Conservation (phyloP, 2,329 filamentous ascomycete species). For the Scedosporium aurantiacum region DNA sequence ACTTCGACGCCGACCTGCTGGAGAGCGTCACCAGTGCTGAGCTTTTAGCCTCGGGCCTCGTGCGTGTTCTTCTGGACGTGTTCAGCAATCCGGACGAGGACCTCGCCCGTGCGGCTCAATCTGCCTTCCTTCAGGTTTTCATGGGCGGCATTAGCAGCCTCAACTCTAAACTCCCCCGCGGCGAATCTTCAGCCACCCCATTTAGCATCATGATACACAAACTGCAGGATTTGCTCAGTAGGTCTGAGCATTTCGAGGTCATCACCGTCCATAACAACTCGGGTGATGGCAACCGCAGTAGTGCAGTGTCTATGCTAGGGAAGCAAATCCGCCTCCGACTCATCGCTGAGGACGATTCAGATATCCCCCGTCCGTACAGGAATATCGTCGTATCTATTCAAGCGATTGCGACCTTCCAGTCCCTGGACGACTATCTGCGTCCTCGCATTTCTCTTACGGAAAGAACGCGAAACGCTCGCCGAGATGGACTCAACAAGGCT, state of each 20-base stretch:
- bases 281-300: slow-evolving; percentile 80
- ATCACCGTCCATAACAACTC: slow-evolving; percentile 89
- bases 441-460: slow-evolving; percentile 58
- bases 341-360: slow-evolving; percentile 78
- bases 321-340: slow-evolving; percentile 89
- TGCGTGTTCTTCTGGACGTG: slow-evolving; percentile 70
- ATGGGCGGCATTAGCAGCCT: slow-evolving; percentile 66
- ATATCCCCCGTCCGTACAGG: slow-evolving; percentile 75
- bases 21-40: slow-evolving; percentile 95
- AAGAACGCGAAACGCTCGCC: slow-evolving; percentile 39
- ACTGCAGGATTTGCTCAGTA: slow-evolving; percentile 87
- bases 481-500: slow-evolving; percentile 55
- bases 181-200: slow-evolving; percentile 63
- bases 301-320: slow-evolving; percentile 87
- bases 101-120: slow-evolving; percentile 56
- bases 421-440: slow-evolving; percentile 87
- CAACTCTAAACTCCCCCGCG: slow-evolving; percentile 51
- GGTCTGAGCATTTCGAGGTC: slow-evolving; percentile 96
- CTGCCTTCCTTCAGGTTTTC: slow-evolving; percentile 82
- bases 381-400: slow-evolving; percentile 99
- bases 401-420: slow-evolving; percentile 95
- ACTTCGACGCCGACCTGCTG: slow-evolving; percentile 80
- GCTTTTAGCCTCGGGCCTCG: slow-evolving; percentile 79
- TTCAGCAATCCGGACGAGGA: slow-evolving; percentile 62
- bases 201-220: slow-evolving; percentile 91